A percentile compares a stretch with the other conserved stretches of the same genome.
These are phyloP conservation scores for Rhazya stricta DNA, from an alignment of 257 asterid species.

Conservation along the genomic window DNA sequence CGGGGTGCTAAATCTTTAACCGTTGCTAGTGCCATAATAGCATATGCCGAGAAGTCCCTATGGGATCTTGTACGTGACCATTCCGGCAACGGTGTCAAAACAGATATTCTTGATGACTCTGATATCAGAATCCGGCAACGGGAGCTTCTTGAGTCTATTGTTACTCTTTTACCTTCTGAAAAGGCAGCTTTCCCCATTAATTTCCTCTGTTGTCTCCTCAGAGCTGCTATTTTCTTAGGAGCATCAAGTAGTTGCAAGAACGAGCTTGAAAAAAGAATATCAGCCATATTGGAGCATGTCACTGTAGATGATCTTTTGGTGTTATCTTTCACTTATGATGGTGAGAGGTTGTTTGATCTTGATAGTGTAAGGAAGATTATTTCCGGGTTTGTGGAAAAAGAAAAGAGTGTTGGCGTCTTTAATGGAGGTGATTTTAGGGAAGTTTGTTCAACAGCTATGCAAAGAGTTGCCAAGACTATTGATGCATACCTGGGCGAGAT, in stretches of 20 bases:
- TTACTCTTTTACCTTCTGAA: conserved; percentile 55
- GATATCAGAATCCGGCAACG: conserved; percentile 46
- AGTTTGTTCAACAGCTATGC: conserved; percentile 59
- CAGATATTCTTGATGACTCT: conserved; percentile 31
- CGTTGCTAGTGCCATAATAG: conserved; percentile 70
- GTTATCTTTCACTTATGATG: conserved; percentile 68
- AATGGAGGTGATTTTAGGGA: conserved; percentile 62
- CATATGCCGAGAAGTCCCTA: conserved; percentile 69
- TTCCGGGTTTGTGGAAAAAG: conserved; percentile 75
- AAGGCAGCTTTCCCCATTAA: conserved; percentile 71
- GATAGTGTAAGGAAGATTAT: conserved; percentile 84
- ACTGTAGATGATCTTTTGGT: conserved; percentile 74
- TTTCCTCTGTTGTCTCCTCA: conserved; percentile 79
- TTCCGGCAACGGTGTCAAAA: conserved; percentile 47
- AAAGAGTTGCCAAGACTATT: conserved; percentile 67
- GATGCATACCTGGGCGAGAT: conserved; percentile 84
- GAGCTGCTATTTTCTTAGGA: conserved; percentile 69
- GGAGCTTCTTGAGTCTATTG: conserved; percentile 67
- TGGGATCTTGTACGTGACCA: conserved; percentile 79
- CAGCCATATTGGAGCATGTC: conserved; percentile 59
- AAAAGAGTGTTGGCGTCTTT: conserved; percentile 70
- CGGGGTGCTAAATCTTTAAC: conserved; percentile 79
- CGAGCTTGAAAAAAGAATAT: conserved; percentile 72
- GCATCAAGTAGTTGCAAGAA: conserved; percentile 52
- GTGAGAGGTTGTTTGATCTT: conserved; percentile 74